These are phyloP conservation scores for Magnolia sinica DNA, from an alignment of 164 flowering plant genomes.

Conservation along the genomic window DNA sequence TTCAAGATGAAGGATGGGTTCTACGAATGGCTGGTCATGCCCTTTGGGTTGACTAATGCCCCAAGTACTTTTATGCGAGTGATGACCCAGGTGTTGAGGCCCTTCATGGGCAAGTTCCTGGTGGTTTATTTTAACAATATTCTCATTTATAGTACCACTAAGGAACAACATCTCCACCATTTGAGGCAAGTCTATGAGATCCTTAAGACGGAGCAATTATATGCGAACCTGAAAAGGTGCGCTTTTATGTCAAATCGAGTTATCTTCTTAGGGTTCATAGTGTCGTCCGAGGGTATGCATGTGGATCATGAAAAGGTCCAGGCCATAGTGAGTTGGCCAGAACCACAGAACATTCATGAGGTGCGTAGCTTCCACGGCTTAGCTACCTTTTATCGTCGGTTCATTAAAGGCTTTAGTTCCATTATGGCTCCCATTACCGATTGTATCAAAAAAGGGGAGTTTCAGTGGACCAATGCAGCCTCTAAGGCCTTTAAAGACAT, in stretches of 20 bases:
- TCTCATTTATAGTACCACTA: not conserved
- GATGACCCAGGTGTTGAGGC: slow-evolving; percentile 1
- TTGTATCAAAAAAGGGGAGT: too few relatives aligned
- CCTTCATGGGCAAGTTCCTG: slow-evolving; percentile 7
- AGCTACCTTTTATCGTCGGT: too few relatives aligned
- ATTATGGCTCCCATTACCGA: too few relatives aligned
- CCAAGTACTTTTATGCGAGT: slow-evolving; percentile 4
- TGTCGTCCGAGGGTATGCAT: too few relatives aligned
- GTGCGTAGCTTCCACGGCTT: too few relatives aligned
- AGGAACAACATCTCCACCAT: not conserved
- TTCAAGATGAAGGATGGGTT: not conserved
- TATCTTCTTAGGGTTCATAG: not conserved
- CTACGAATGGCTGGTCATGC: not conserved
- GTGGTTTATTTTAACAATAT: slow-evolving; percentile 5
- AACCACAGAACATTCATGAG: too few relatives aligned
- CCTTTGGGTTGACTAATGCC: not conserved
- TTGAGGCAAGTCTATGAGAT: not conserved
- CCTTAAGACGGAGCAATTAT: not conserved
- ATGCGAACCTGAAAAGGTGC: not conserved
- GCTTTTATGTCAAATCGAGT: not conserved
- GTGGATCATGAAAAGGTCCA: too few relatives aligned
- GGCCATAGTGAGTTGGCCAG: too few relatives aligned
- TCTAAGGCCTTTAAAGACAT: too few relatives aligned
- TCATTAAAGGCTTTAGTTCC: too few relatives aligned
- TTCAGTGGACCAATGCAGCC: too few relatives aligned